Evolutionary conservation across 1,139 yeast genomes (phyloP), one percentile per base, ranked within the genome.

Genomic region (Sugiyamaella xylanicola): DNA sequence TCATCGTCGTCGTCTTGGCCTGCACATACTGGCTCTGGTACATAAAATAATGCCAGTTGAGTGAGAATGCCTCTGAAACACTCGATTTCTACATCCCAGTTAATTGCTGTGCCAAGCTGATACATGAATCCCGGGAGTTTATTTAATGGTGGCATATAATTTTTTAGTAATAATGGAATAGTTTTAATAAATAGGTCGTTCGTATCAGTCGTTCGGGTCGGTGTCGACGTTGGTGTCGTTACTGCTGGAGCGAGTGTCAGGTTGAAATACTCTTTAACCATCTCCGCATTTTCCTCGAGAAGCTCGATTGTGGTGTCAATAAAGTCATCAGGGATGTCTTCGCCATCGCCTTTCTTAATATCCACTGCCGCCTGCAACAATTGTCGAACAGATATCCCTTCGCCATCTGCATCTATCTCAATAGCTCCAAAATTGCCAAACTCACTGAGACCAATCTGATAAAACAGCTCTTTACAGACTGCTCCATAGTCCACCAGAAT

Each of bases 401-500:
- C 81, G 15, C 61, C 68, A 47, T 21, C 81, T 19, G 37, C 45
- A 74, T 54, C 74, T 67, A 55, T 71, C 20, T 72, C 72, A 3
- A 86, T 77, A 19, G 74, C 76, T 0, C 99, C 99, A 71, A 83
- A 92, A 66, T 91, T 92, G 50, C 86, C 82, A 71, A 95, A 91
- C 58, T 89, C 92, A 1, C 85, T 74, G 16, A 93, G 72, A 0
- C 87, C 90, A 7, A 87, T 72, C 65, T 95, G 98, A 68, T 91
- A 93, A 66, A 87, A 91, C 55, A 90, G 76, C 60, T 88, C 92
- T 59, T 74, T 72, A 32, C 65, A 74, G 0, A 90, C 69, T 0
- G 87, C 78, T 0, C 87, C 90, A 69, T 91, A 93, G 69, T 93
- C 97, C 41, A 95, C 84, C 19, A 93, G 71, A 66, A 80, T 87